A percentile compares a stretch with the other conserved stretches of the same genome.
phyloP scores from a whole-genome alignment of 805 yeast genomes.

The Jamesozyma spencerorum region DNA sequence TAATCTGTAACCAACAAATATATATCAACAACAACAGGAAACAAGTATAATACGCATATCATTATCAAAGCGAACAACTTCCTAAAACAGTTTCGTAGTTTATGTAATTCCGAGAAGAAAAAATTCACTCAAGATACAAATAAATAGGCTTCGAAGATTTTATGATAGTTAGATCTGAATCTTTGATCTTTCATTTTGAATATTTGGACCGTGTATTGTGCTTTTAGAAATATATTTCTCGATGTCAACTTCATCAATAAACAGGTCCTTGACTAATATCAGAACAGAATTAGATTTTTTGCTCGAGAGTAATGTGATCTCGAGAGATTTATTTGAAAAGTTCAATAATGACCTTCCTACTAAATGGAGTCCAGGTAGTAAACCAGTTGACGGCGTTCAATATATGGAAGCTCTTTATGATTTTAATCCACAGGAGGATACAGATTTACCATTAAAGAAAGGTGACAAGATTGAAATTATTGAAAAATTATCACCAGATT shows the following conservation, averaged over 20 bases:
- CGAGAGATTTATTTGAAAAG: constrained; percentile 44
- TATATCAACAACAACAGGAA: constrained; percentile 22
- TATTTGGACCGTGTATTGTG: too few species aligned
- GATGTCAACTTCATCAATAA: constrained; percentile 50
- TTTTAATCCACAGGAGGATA: constrained; percentile 62
- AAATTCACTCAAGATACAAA: too few species aligned
- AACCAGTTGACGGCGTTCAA: constrained; percentile 8
- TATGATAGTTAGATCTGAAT: too few species aligned
- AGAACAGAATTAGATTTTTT: constrained; percentile 75
- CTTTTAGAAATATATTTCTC: background rate
- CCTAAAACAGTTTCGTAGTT: background rate
- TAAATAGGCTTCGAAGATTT: too few species aligned
- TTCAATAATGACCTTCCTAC: constrained; percentile 47
- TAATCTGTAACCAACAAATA: constrained; percentile 10
- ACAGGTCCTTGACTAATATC: constrained; percentile 70
- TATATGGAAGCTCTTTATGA: constrained; percentile 64
- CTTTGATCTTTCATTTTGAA: too few species aligned
- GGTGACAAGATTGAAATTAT: constrained; percentile 65
- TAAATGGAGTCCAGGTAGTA: constrained; percentile 24
- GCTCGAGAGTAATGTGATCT: constrained; percentile 62
- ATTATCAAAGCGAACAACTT: background rate
- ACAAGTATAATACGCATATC: too few species aligned
- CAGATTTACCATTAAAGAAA: constrained; percentile 52
- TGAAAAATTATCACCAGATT: constrained; percentile 70
- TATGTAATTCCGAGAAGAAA: too few species aligned